Evolutionary conservation across 495 filamentous ascomycete species (phyloP), one percentile per base, ranked within the genome.

Genomic region (Penicillium salamii): DNA sequence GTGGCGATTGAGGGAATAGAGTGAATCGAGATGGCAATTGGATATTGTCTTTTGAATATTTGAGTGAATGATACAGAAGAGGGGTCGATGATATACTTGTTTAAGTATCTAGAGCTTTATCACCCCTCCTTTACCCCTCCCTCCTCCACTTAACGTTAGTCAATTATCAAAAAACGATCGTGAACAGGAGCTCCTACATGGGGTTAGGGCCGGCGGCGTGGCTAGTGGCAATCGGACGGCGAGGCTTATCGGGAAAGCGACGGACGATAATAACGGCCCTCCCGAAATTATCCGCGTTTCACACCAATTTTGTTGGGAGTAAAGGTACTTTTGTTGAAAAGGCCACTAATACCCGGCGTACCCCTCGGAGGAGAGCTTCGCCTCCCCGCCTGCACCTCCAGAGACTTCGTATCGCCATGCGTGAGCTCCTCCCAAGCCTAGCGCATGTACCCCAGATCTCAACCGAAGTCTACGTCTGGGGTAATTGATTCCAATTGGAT

Each of bases 371-470:
- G 29, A 32, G 7, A 32, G 29, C 4, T 11, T 32, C 29, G 12
- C 29, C 29, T 32, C 20, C 8, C 5, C 13, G 14, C 39, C 39
- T 42, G 24, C 39, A 42, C 39, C 39, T 26, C 39, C 23, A 29
- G 28, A 29, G 28, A 42, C 39, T 29, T 29, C 50, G 42, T 53
- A 53, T 54, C 50, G 51, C 20, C 37, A 29, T 42, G 39, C 21
- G 39, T 5, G 39, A 42, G 39, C 57, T 56, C 53, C 57, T 59
- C 53, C 49, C 45, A 42, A 9, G 26, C 19, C 14, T 43, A 19
- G 34, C 50, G 28, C 44, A 49, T 55, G 48, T 46, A 59, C 48
- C 56, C 56, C 56, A 28, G 48, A 55, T 55, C 37, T 40, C 19
- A 36, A 35, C 42, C 47, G 38, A 23, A 19, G 18, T 32, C 18